Evolutionary conservation across 768 basidiomycete genomes (phyloP).

Genomic region (Paxillus involutus): DNA sequence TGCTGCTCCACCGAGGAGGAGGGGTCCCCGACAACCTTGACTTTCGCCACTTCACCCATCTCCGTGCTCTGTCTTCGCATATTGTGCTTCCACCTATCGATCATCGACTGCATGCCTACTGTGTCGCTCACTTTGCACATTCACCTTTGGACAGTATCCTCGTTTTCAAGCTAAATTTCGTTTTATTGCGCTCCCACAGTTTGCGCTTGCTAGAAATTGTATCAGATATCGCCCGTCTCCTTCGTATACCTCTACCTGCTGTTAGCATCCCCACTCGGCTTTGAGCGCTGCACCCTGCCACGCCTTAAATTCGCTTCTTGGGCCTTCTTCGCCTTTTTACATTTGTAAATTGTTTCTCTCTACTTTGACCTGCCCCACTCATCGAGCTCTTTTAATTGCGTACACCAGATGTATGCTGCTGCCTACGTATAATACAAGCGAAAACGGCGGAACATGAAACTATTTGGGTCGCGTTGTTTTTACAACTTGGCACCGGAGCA

Average conservation of each 20-base stretch:
- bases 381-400: constrained; percentile 18
- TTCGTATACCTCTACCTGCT: constrained; percentile 22
- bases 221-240: constrained; percentile 15
- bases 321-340: constrained; percentile 6
- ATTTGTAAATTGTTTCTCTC: not conserved
- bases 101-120: not conserved
- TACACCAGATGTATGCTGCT: constrained; percentile 8
- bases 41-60: not conserved
- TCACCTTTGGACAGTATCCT: constrained; percentile 1
- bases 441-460: not conserved
- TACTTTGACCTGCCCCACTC: constrained; percentile 5
- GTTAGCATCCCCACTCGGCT: constrained; percentile 17
- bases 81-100: not conserved
- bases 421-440: constrained; percentile 15
- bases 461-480: too few relatives aligned
- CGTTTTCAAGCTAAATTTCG: constrained; percentile 7
- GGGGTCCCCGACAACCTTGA: constrained; percentile 28
- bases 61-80: not conserved
- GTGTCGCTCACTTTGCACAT: not conserved
- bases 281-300: constrained; percentile 8
- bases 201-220: constrained; percentile 24
- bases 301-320: constrained; percentile 3
- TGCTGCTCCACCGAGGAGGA: constrained; percentile 33
- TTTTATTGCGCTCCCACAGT: constrained; percentile 6
- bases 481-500: too few relatives aligned